Evolutionary conservation across 2,329 filamentous ascomycete species (phyloP).

Genomic region (Phialophora verrucosa): DNA sequence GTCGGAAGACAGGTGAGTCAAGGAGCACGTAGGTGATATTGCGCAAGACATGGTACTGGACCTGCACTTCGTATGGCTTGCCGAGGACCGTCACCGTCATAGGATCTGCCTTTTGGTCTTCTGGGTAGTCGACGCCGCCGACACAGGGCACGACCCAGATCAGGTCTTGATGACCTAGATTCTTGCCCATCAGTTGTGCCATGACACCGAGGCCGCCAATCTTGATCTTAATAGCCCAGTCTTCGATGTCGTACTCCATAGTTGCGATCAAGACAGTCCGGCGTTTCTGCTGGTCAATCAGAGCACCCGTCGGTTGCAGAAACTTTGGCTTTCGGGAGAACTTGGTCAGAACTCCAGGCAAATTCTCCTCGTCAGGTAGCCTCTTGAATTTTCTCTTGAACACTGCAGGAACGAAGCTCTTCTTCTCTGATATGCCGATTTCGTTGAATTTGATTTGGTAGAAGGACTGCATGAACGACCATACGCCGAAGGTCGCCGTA

Average conservation of each 20-base stretch:
- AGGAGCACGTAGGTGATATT: conserved; percentile 73
- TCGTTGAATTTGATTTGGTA: conserved; percentile 69
- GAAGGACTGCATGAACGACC: conserved; percentile 65
- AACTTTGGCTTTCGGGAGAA: conserved; percentile 31
- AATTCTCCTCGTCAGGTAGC: conserved; percentile 30
- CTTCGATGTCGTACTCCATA: conserved; percentile 74
- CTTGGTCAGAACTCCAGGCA: conserved; percentile 27
- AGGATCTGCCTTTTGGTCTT: conserved; percentile 63
- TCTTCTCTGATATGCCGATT: conserved; percentile 60
- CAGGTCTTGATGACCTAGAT: conserved; percentile 67
- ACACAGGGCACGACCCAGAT: conserved; percentile 70
- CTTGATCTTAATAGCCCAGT: conserved; percentile 74
- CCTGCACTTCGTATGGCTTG: conserved; percentile 64
- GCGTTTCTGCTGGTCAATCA: conserved; percentile 56
- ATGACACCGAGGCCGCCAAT: conserved; percentile 73
- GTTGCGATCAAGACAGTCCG: conserved; percentile 70
- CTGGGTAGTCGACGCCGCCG: conserved; percentile 67
- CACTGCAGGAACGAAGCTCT: conserved; percentile 47
- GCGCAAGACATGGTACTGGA: conserved; percentile 67
- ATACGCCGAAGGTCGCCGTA: conserved; percentile 58
- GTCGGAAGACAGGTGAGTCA: conserved; percentile 69
- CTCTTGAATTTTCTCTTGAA: conserved; percentile 47
- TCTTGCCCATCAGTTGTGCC: conserved; percentile 72
- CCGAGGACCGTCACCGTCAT: conserved; percentile 68
- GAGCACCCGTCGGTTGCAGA: conserved; percentile 57